phyloP scores from a whole-genome alignment of 2,329 filamentous ascomycete species.

The Cordyceps cateniannulata region DNA sequence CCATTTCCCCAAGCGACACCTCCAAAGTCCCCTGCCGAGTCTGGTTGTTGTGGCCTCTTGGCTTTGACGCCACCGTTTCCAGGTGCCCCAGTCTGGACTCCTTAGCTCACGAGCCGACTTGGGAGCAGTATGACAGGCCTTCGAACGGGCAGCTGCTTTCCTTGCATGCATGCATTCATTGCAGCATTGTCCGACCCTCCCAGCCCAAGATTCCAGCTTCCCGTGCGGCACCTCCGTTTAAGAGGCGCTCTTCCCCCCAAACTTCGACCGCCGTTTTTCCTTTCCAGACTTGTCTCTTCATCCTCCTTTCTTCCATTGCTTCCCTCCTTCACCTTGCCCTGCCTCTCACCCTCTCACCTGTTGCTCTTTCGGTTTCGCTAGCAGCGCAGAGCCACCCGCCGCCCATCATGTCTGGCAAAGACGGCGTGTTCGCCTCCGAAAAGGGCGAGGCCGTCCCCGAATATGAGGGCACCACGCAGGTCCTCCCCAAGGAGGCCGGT shows the following conservation, averaged over 20 bases:
- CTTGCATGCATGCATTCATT: conserved; percentile 1
- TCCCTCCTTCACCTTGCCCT: background rate
- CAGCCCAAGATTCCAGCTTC: conserved; percentile 3
- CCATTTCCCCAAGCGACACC: background rate
- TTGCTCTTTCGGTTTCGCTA: background rate
- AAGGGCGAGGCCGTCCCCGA: conserved; percentile 14
- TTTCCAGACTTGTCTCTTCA: background rate
- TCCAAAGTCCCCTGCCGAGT: conserved; percentile 12
- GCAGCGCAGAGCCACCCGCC: background rate
- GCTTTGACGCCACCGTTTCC: conserved; percentile 12
- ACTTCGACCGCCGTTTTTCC: background rate
- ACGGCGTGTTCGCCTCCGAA: conserved; percentile 14
- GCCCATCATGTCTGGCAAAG: conserved; percentile 12
- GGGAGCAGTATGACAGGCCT: conserved; percentile 9
- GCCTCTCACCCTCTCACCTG: background rate
- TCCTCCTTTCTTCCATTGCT: background rate
- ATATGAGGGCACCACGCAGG: conserved; percentile 8
- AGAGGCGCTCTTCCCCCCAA: conserved; percentile 7
- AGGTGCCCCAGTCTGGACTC: conserved; percentile 12
- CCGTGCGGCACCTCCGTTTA: conserved; percentile 6
- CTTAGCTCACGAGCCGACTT: conserved; percentile 10
- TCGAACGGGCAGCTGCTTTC: background rate
- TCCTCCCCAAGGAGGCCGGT: conserved; percentile 14
- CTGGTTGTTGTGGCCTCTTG: conserved; percentile 11
- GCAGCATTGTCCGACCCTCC: conserved; percentile 10